Evolutionary conservation across 345 rosid genomes (phyloP), one percentile per base, ranked within the genome.

Genomic region (Eucalyptus cloeziana): DNA sequence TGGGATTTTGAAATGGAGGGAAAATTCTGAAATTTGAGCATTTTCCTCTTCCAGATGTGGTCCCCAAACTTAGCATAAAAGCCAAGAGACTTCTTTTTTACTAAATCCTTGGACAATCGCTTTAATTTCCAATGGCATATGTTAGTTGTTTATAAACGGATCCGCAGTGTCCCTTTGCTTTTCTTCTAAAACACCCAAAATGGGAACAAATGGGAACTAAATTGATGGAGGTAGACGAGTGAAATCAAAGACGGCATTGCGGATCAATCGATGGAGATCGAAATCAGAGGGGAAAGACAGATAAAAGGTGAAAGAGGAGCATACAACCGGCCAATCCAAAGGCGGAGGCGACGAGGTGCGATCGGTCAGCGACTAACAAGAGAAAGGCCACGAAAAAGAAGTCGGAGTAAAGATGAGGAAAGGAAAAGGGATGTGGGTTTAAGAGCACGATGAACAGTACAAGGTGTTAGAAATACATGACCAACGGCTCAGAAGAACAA

Each of bases 401-500:
- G 81, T 19, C 7, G 27, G 13, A 10, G 25, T 37, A 19, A 21
- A 33, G 13, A 37, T 19, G 45, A 37, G 81, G 81, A 71, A 71
- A 71, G 81, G 81, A 45, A 37, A 9, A 37, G 81, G 45, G 45
- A 37, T 3, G 81, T 71, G 81, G 81, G 45, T 37, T 71, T 71
- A 37, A 19, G 81, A 71, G 81, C 81, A 10, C 27, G 12, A 19
- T 10, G 25, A 37, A 37, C 6, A 6, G 81, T 5, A 37, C 43
- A 31, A 67, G 40, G 24, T 52, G 1, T 7, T 52, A 52, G 58
- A 52, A 52, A 52, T 19, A 52, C 7, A 52, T 2, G 10, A 4
- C 56, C 1, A 19, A 52, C 7, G 2, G 24, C 24, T 51, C 0
- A 0, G 4, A 51, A 16, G 3, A 51, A 51, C 8, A 51, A 7